Conservation (phyloP, 257 asterid species). For the Avicennia marina region DNA sequence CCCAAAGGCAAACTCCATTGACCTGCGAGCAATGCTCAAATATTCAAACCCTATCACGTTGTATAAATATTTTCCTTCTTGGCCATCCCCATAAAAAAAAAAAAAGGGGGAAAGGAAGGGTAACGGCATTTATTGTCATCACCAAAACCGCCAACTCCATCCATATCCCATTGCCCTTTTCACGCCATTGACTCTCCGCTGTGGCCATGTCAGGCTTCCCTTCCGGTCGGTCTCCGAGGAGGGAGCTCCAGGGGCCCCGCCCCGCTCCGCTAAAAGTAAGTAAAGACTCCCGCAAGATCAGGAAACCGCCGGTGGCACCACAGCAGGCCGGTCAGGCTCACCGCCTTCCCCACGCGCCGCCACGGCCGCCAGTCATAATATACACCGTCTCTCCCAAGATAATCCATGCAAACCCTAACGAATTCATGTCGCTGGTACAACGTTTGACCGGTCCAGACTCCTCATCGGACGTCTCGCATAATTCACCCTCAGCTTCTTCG, state of each 20-base stretch:
- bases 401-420: conserved; percentile 94
- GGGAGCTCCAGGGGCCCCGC: conserved; percentile 86
- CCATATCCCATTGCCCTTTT: no score
- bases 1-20: no score
- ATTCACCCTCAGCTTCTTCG: conserved; percentile 13
- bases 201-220: conserved; percentile 50
- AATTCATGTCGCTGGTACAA: conserved; percentile 92
- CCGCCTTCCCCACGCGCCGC: conserved; percentile 35
- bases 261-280: conserved; percentile 74
- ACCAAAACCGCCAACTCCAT: neutral
- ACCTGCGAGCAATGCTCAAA: no score
- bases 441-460: conserved; percentile 72
- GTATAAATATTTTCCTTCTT: no score
- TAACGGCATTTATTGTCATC: no score
- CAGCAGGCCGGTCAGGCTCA: conserved; percentile 11
- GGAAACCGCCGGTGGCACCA: conserved; percentile 69
- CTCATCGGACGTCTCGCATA: conserved; percentile 10
- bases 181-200: no score
- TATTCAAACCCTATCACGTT: no score
- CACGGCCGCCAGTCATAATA: conserved; percentile 81
- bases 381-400: conserved; percentile 92
- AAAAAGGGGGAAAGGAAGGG: no score
- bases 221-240: conserved; percentile 48
- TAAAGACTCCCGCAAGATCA: conserved; percentile 81
- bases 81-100: no score